phyloP scores from a whole-genome alignment of 331 rosid genomes.

The Acacia pycnantha region DNA sequence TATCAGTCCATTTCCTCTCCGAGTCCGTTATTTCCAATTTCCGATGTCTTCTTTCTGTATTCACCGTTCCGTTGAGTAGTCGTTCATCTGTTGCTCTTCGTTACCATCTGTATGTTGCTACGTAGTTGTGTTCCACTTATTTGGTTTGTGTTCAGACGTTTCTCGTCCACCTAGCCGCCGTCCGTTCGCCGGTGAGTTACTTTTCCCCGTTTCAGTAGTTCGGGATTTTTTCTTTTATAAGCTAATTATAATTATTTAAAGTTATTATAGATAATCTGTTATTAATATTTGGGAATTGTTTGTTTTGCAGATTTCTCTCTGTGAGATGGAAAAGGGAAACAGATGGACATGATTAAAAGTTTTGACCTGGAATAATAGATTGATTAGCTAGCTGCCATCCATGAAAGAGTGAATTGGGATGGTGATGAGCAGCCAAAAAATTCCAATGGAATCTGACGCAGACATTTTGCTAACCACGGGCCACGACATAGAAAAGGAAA shows the following conservation, averaged over 20 bases:
- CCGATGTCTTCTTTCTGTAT: not conserved
- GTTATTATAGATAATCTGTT: not conserved
- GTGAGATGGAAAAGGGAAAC: not conserved
- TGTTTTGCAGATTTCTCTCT: slow-evolving; percentile 1
- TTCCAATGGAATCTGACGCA: not conserved
- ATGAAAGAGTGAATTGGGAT: not conserved
- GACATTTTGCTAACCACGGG: not conserved
- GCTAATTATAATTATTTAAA: not conserved
- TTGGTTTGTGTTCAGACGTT: not conserved
- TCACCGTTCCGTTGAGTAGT: not conserved
- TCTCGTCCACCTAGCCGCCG: not conserved
- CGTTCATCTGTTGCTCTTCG: not conserved
- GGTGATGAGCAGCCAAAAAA: not conserved
- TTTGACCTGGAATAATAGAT: not conserved
- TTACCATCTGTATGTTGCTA: not conserved
- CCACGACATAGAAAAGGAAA: not conserved
- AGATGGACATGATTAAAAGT: not conserved
- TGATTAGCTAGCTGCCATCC: not conserved
- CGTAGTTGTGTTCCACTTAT: not conserved
- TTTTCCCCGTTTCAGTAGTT: too few species aligned
- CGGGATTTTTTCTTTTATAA: not conserved
- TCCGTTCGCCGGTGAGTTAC: not conserved
- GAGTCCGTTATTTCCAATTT: not conserved
- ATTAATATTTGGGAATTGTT: not conserved
- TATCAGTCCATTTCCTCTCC: not conserved